phyloP scores from a whole-genome alignment of 2,329 filamentous ascomycete species.

The Rhinocladiella mackenziei region DNA sequence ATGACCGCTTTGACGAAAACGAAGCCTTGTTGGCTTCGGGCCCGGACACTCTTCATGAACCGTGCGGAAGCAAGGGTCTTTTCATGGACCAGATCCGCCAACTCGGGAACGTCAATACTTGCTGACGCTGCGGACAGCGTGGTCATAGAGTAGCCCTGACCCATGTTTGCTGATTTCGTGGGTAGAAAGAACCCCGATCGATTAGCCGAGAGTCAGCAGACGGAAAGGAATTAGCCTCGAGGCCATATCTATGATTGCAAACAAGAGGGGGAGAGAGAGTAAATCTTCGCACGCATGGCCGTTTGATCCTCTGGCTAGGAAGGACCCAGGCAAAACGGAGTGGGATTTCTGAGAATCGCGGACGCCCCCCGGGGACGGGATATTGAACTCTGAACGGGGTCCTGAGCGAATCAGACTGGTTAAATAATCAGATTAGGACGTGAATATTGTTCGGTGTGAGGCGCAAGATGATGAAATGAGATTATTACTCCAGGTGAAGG shows the following conservation, averaged over 20 bases:
- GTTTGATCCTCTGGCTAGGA: background rate
- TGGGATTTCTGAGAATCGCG: background rate
- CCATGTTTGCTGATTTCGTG: constrained; percentile 58
- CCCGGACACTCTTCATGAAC: constrained; percentile 95
- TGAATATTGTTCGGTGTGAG: too few species aligned
- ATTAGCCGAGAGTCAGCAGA: too few species aligned
- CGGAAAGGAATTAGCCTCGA: too few species aligned
- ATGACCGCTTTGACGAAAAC: constrained; percentile 93
- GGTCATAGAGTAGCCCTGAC: constrained; percentile 91
- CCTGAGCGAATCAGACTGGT: too few species aligned
- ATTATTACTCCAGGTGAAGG: too few species aligned
- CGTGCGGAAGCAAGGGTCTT: constrained; percentile 84
- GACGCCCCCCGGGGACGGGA: background rate
- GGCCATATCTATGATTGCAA: background rate
- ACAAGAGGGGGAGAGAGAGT: background rate
- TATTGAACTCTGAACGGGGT: too few species aligned
- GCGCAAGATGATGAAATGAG: too few species aligned
- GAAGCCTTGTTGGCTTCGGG: constrained; percentile 81
- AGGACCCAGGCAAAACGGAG: background rate
- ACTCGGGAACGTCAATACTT: constrained; percentile 88
- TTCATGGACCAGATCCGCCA: constrained; percentile 86
- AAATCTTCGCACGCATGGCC: background rate
- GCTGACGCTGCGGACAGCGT: constrained; percentile 87
- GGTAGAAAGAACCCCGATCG: too few species aligned
- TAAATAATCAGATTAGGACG: too few species aligned